phyloP scores from a whole-genome alignment of 257 asterid species.

The Nicotiana knightiana region DNA sequence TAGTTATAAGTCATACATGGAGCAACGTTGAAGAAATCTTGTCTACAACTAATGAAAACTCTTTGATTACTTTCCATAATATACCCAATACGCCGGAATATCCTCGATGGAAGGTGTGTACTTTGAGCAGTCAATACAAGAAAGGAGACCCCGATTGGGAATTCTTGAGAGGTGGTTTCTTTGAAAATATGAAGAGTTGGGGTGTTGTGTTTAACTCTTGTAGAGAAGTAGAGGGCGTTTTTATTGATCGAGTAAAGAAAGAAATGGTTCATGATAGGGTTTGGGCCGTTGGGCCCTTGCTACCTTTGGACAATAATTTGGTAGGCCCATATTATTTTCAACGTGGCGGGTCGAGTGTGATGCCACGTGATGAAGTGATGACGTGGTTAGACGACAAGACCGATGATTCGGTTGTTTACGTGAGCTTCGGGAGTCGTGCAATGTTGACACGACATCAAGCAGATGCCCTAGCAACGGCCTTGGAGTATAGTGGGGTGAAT shows the following conservation, averaged over 20 bases:
- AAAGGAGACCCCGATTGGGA: constrained; percentile 20
- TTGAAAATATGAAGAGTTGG: constrained; percentile 12
- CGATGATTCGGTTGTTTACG: constrained; percentile 16
- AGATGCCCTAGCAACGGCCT: background rate
- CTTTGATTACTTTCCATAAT: background rate
- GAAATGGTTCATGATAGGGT: constrained; percentile 24
- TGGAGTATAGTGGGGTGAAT: constrained; percentile 21
- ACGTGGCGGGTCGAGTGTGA: constrained; percentile 19
- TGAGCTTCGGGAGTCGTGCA: constrained; percentile 19
- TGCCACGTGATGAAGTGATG: constrained; percentile 10
- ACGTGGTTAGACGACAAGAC: constrained; percentile 20
- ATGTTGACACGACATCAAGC: constrained; percentile 4
- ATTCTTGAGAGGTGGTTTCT: background rate
- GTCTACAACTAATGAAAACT: background rate
- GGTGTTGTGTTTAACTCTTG: constrained; percentile 23
- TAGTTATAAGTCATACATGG: background rate
- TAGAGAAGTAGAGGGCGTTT: constrained; percentile 5
- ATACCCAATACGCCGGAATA: constrained; percentile 15
- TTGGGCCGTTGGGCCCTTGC: constrained; percentile 23
- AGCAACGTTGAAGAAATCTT: background rate
- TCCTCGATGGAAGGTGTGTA: constrained; percentile 11
- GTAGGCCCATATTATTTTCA: background rate
- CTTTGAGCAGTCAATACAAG: background rate
- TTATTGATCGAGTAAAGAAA: constrained; percentile 3
- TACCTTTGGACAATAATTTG: background rate